A percentile compares a stretch with the other conserved stretches of the same genome.
Conservation (phyloP, 2,329 filamentous ascomycete genomes). For the Coniochaeta pulveracea region DNA sequence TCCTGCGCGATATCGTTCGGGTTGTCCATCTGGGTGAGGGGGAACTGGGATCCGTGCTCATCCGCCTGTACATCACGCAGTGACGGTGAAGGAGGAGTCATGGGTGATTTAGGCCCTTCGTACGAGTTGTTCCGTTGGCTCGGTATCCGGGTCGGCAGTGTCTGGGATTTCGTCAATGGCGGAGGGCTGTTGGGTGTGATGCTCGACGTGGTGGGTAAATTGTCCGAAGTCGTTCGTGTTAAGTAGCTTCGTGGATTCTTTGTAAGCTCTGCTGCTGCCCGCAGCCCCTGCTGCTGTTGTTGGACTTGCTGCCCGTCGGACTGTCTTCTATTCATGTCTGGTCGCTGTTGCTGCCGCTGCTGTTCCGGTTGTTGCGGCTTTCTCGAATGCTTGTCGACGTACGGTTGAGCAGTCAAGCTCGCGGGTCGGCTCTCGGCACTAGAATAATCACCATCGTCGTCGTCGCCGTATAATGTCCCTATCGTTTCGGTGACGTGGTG, state of each 20-base stretch:
- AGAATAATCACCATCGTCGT: conserved; percentile 54
- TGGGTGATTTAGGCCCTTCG: conserved; percentile 24
- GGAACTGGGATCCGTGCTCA: conserved; percentile 59
- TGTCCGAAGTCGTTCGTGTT: conserved; percentile 34
- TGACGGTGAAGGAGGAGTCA: conserved; percentile 30
- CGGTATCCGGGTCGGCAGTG: conserved; percentile 24
- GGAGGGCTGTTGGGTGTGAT: conserved; percentile 20
- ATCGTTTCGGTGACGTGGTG: conserved; percentile 94
- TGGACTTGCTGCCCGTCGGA: conserved; percentile 18
- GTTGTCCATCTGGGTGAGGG: conserved; percentile 82
- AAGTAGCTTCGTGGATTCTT: conserved; percentile 27
- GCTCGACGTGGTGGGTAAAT: conserved; percentile 16
- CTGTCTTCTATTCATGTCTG: no score
- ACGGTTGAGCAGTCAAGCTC: conserved; percentile 58
- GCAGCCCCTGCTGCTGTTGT: conserved; percentile 26
- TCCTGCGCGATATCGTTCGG: conserved; percentile 85
- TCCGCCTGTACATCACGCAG: conserved; percentile 40
- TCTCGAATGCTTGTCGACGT: conserved; percentile 39
- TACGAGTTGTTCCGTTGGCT: conserved; percentile 28
- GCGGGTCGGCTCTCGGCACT: conserved; percentile 47
- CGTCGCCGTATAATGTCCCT: conserved; percentile 78
- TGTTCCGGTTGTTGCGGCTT: conserved; percentile 28
- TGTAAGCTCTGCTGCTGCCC: conserved; percentile 19
- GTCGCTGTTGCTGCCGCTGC: conserved; percentile 22
- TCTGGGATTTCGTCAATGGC: conserved; percentile 31